Base-by-base conservation (phyloP, 495 filamentous ascomycete genomes). In the Daldinia concentrica region DNA sequence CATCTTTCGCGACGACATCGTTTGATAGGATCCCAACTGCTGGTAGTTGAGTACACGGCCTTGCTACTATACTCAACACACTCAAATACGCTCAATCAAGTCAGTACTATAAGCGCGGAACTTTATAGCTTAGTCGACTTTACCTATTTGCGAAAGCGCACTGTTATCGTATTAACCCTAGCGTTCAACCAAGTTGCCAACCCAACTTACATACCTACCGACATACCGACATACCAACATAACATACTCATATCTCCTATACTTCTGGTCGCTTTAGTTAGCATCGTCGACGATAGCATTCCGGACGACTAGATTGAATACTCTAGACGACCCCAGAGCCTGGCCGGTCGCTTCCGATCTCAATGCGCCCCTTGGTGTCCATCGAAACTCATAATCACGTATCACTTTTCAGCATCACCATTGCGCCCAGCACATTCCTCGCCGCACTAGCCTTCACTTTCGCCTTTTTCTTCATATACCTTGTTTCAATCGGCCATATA, bases 341-440 rank as follows among this genome's bases (percentile, higher is more conserved):
- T 59, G 58, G 56, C 37, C 52, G 68, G 62, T 71, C 63, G 68
- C 62, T 71, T 71, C 58, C 62, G 67, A 69, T 55, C 73, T 76
- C 77, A 76, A 84, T 85, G 83, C 77, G 75, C 73, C 82, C 82
- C 19, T 76, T 85, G 71, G 75, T 88, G 68, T 83, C 83, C 34
- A 79, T 88, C 66, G 79, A 87, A 74, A 87, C 83, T 79, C 79
- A 86, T 78, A 79, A 85, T 69, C 80, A 85, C 72, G 60, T 83
- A 68, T 71, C 81, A 50, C 79, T 88, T 48, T 65, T 88, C 62
- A 85, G 83, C 74, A 74, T 88, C 55, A 80, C 79, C 63, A 82
- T 88, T 75, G 83, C 84, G 29, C 85, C 86, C 14, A 83, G 83
- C 73, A 83, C 86, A 62, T 85, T 82, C 72, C 73, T 89, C 68